phyloP scores from a whole-genome alignment of 2,329 filamentous ascomycete species.

The Fusarium sp. region DNA sequence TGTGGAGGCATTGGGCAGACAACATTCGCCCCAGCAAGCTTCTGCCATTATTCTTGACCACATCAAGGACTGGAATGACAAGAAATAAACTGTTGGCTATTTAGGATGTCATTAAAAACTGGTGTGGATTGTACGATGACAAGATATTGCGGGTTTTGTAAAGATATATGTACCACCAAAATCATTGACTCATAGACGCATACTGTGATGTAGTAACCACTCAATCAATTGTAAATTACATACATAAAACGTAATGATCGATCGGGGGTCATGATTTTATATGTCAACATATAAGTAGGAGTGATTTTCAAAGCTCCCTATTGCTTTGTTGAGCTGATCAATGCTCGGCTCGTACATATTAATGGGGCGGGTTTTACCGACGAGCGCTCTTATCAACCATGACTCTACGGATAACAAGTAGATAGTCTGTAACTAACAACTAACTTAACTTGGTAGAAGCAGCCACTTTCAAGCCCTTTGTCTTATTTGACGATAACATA shows the following conservation, averaged over 20 bases:
- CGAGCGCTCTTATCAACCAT: constrained; percentile 36
- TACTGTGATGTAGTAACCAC: constrained; percentile 41
- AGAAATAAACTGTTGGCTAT: constrained; percentile 20
- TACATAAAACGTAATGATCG: not conserved
- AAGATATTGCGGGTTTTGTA: constrained; percentile 38
- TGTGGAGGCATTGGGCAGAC: constrained; percentile 93
- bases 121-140: constrained; percentile 34
- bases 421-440: not conserved
- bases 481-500: not conserved
- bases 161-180: constrained; percentile 44
- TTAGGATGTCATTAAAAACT: constrained; percentile 9
- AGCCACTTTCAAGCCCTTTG: not conserved
- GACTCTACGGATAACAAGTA: constrained; percentile 24
- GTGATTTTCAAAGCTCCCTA: not conserved
- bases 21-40: constrained; percentile 89
- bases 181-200: constrained; percentile 40
- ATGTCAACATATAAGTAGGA: not conserved
- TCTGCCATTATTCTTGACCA: constrained; percentile 87
- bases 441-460: constrained; percentile 1
- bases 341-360: constrained; percentile 15
- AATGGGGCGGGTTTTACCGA: constrained; percentile 42
- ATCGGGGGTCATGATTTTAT: not conserved
- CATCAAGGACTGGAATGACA: constrained; percentile 70
- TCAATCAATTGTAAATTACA: constrained; percentile 45
- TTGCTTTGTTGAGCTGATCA: constrained; percentile 26